Evolutionary conservation across 1,284 basidiomycete species (phyloP), one percentile per base, ranked within the genome.

Genomic region (Uromyces viciae-fabae): DNA sequence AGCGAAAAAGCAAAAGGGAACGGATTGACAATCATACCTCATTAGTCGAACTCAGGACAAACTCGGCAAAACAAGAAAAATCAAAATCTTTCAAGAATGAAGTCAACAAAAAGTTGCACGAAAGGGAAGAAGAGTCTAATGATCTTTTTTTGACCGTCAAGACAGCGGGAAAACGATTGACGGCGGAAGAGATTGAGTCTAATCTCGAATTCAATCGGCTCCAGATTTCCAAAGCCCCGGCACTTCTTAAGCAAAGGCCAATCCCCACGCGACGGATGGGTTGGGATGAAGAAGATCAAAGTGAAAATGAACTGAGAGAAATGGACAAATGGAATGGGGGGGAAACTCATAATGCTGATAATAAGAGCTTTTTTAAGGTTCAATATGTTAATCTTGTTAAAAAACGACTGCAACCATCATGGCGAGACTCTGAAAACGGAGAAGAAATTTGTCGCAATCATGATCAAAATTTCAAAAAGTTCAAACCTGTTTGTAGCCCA

Each of bases 171-270:
- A 81, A 81, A 25, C 31, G 68, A 60, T 38, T 81, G 42, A 74
- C 78, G 25, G 43, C 60, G 31, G 52, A 73, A 46, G 69, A 81
- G 58, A 31, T 73, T 31, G 69, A 60, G 9, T 33, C 69, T 2
- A 81, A 81, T 66, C 25, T 60, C 52, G 78, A 81, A 62, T 81
- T 81, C 33, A 81, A 81, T 52, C 68, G 43, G 42, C 42, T 81
- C 36, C 68, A 46, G 31, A 81, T 81, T 31, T 58, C 38, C n/a
- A 81, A 81, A 74, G 56, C 78, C 2, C 25, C 25, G 38, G 17
- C 66, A 3, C 15, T 64, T 31, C 78, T 81, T 19, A 62, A 49
- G 40, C 62, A 14, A 31, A 49, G 33, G 15, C 78, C 42, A 8
- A 66, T 58, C 36, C 54, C 52, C 38, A 62, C 54, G 11, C 36